Percentiles rank a stretch among this genome's conserved stretches.
Conservation (phyloP, 176 grass and related monocot genomes). For the Lolium rigidum region DNA sequence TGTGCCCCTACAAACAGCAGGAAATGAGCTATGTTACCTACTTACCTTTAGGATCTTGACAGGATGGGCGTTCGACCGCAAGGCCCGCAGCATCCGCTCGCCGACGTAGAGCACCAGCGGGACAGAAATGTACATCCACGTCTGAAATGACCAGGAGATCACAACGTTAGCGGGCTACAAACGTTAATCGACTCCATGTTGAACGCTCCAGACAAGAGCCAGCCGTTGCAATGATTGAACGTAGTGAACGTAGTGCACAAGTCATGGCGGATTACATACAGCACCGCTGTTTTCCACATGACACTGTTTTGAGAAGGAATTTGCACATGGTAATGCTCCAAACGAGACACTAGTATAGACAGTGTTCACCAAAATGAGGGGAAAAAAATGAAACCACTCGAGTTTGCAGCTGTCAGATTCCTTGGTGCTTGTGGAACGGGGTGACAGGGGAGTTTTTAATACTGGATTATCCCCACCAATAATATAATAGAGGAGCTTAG, state of each 20-base stretch:
- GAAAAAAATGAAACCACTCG: not conserved
- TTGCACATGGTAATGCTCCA: slow-evolving; percentile 38
- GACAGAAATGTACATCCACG: slow-evolving; percentile 98
- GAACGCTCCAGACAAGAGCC: slow-evolving; percentile 6
- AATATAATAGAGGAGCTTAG: not conserved
- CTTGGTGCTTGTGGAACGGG: slow-evolving; percentile 11
- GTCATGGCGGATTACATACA: not conserved
- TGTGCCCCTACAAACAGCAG: not conserved
- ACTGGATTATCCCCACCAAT: not conserved
- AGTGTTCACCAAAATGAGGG: not conserved
- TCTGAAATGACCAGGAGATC: slow-evolving; percentile 58
- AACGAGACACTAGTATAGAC: slow-evolving; percentile 16
- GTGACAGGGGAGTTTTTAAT: not conserved
- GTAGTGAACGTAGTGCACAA: slow-evolving; percentile 23
- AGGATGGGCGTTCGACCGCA: slow-evolving; percentile 86
- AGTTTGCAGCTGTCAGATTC: slow-evolving; percentile 63
- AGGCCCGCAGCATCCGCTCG: slow-evolving; percentile 74
- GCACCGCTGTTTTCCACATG: slow-evolving; percentile 33
- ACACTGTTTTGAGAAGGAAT: slow-evolving; percentile 31
- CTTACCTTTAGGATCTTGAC: slow-evolving; percentile 94
- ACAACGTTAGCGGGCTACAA: not conserved
- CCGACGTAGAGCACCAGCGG: slow-evolving; percentile 80
- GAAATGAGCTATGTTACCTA: not conserved
- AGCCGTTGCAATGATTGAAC: slow-evolving; percentile 20
- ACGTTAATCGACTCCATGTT: not conserved